These are phyloP conservation scores for Tolypocladium tundrense DNA, from an alignment of 2,329 filamentous ascomycete species.

Conservation along the genomic window DNA sequence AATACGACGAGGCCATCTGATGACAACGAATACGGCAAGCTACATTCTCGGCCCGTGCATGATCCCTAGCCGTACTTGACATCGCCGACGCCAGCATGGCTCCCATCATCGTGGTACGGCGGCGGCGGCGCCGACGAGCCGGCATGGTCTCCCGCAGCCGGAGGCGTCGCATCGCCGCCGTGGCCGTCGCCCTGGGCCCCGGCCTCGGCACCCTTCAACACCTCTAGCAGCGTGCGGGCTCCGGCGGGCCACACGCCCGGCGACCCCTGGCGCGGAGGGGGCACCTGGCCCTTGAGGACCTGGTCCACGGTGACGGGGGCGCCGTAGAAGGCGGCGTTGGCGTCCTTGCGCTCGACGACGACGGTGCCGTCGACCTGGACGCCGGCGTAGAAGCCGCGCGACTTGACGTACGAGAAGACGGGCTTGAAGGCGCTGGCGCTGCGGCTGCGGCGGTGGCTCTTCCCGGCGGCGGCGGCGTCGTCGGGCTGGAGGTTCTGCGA, in stretches of 20 bases:
- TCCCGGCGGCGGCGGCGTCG: not conserved
- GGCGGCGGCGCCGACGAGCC: conserved; percentile 1
- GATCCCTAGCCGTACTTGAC: conserved; percentile 1
- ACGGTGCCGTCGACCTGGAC: conserved; percentile 82
- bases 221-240: conserved; percentile 17
- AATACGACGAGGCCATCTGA: too few species aligned
- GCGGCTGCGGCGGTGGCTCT: conserved; percentile 18
- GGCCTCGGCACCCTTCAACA: conserved; percentile 21
- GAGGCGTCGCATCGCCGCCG: not conserved
- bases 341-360: conserved; percentile 75
- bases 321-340: conserved; percentile 80
- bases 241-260: conserved; percentile 21
- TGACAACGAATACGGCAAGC: too few species aligned
- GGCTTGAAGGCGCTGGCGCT: conserved; percentile 23
- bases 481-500: not conserved
- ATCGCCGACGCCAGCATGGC: conserved; percentile 3
- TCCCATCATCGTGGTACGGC: conserved; percentile 4
- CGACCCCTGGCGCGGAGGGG: conserved; percentile 9
- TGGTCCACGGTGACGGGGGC: conserved; percentile 36
- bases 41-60: not conserved
- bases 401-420: conserved; percentile 70
- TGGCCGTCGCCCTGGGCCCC: conserved; percentile 6
- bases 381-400: conserved; percentile 77
- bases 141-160: not conserved
- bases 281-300: conserved; percentile 35